Evolutionary conservation across 768 basidiomycete genomes (phyloP).

Genomic region (Baorangia bicolor): DNA sequence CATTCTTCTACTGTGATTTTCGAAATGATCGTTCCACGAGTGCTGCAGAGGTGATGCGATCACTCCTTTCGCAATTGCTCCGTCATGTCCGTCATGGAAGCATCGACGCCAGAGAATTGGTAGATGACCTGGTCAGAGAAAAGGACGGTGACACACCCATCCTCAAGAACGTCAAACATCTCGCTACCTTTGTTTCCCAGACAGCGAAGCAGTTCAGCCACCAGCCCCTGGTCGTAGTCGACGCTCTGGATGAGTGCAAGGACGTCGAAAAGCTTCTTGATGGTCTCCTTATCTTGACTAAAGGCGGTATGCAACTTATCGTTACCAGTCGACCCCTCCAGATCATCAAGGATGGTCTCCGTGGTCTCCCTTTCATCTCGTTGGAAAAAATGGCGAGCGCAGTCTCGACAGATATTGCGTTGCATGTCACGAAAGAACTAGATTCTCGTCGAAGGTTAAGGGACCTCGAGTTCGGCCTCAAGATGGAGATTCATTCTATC

Average conservation of each 20-base stretch:
- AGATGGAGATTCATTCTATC: conserved; percentile 5
- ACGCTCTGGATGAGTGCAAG: conserved; percentile 24
- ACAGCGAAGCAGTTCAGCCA: not conserved
- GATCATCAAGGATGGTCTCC: conserved; percentile 4
- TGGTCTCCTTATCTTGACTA: not conserved
- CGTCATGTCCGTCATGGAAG: not conserved
- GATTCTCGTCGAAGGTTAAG: conserved; percentile 7
- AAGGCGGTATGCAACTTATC: conserved; percentile 8
- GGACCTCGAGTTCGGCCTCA: conserved; percentile 2
- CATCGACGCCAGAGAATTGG: not conserved
- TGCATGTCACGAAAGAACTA: conserved; percentile 15
- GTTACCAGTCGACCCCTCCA: conserved; percentile 18
- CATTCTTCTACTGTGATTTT: conserved; percentile 24
- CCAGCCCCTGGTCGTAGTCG: conserved; percentile 13
- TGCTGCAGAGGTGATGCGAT: conserved; percentile 12
- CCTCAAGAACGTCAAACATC: not conserved
- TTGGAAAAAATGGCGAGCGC: conserved; percentile 2
- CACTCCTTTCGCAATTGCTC: conserved; percentile 15
- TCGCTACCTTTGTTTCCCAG: conserved; percentile 1
- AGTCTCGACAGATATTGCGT: conserved; percentile 10
- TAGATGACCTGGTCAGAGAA: not conserved
- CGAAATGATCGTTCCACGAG: conserved; percentile 1
- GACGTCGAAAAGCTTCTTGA: conserved; percentile 7
- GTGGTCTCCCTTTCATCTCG: conserved; percentile 4
- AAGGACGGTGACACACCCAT: not conserved